Percentiles rank a stretch among this genome's conserved stretches.
Evolutionary conservation across 768 basidiomycete species (phyloP).

Genomic region (Tylopilus rubrobrunneus): DNA sequence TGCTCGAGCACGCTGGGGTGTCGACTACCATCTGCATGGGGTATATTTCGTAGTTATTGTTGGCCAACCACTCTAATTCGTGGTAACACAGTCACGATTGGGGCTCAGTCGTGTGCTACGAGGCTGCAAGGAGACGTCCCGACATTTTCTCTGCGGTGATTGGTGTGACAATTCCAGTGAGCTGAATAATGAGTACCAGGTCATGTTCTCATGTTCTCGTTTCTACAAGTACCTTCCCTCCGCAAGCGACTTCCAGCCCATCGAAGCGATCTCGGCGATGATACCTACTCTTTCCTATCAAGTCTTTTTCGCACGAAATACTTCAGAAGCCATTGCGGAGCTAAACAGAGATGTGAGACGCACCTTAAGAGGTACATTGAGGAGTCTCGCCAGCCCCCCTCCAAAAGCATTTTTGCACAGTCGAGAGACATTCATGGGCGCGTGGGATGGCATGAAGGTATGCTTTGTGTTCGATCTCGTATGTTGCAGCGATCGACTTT

Average conservation of each 20-base stretch:
- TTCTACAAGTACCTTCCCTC: constrained; percentile 55
- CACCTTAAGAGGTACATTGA: constrained; percentile 52
- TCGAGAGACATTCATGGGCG: constrained; percentile 45
- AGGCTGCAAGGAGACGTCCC: constrained; percentile 63
- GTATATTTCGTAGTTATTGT: constrained; percentile 30
- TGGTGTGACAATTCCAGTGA: constrained; percentile 58
- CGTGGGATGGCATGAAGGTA: constrained; percentile 40
- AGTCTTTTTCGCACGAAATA: constrained; percentile 53
- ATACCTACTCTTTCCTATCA: constrained; percentile 62
- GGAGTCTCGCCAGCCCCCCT: constrained; percentile 51
- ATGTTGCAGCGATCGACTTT: neutral
- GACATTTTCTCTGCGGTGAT: constrained; percentile 59
- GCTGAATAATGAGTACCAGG: constrained; percentile 8
- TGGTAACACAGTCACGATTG: constrained; percentile 61
- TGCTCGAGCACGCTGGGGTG: constrained; percentile 45
- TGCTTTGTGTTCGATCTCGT: neutral
- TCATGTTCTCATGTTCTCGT: neutral
- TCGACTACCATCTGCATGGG: constrained; percentile 57
- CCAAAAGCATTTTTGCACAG: constrained; percentile 53
- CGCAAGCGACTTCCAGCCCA: constrained; percentile 44
- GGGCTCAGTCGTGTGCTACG: constrained; percentile 66
- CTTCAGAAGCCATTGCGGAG: constrained; percentile 46
- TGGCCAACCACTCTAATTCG: neutral
- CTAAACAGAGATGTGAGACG: constrained; percentile 54
- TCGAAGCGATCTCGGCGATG: constrained; percentile 34